Base-by-base conservation (phyloP, 2,329 filamentous ascomycete species). In the Ophiostoma perfectum region DNA sequence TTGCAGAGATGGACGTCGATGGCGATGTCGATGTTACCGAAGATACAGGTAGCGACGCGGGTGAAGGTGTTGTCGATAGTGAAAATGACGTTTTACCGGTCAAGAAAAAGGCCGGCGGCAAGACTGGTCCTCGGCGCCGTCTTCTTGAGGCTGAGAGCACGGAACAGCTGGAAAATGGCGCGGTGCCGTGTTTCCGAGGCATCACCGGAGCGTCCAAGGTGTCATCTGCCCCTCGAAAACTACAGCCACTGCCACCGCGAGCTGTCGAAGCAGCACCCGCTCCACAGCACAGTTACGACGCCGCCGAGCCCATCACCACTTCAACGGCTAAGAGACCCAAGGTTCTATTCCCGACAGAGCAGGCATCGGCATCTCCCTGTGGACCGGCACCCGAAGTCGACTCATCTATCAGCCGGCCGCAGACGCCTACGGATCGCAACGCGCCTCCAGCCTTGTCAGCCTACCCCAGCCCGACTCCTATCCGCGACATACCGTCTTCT, bases 111-210 rank as follows among this genome's bases (percentile, higher is more conserved):
- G 11, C 14, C 0, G 14, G 38, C 38, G n/a, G 14, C 58, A 39
- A 27, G 14, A n/a, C 36, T 41, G 58, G 38, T 5, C 4, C 11
- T 9, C 14, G 36, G 9, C 55, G 58, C 6, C 58, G 58, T 16
- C 38, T 63, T 4, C 12, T 6, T 5, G 58, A 41, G 14, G 5
- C 3, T 5, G 58, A n/a, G 4, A 38, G 16, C 14, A 5, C 12
- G 58, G 27, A 39, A 9, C 7, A 62, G 12, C 27, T 12, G 3
- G 58, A 41, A 38, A 41, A 8, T 7, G 39, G 58, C 6, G 6
- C 27, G n/a, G 62, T 27, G 62, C 62, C 62, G n/a, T 12, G n/a
- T 5, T 65, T 65, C 27, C 64, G 64, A 6, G 64, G 64, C 45
- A 65, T 65, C 44, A 27, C 65, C 2, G 65, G 47, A 38, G 65